Percentiles rank a stretch among this genome's conserved stretches.
These are phyloP conservation scores for Cyamopsis tetragonoloba DNA, from an alignment of 306 rosid genomes.

Conservation along the genomic window DNA sequence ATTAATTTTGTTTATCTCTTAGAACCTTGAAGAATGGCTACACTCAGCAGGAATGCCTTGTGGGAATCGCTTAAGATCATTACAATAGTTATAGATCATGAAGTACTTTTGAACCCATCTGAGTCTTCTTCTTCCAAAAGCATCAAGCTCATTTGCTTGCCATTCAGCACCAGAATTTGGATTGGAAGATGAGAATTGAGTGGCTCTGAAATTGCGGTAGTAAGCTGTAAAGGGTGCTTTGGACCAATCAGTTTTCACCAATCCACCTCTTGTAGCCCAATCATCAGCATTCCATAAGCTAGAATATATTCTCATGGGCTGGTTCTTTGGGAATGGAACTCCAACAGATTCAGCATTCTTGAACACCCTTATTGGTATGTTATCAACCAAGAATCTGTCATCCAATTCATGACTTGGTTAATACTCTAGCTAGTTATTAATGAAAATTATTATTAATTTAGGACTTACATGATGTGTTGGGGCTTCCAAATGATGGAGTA, in stretches of 20 bases:
- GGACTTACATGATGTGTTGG: constrained; percentile 45
- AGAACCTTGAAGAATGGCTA: constrained; percentile 20
- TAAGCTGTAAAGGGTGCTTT: constrained; percentile 66
- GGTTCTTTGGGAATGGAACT: constrained; percentile 56
- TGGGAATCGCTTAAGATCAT: constrained; percentile 42
- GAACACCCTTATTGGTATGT: constrained; percentile 65
- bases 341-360: constrained; percentile 55
- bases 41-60: constrained; percentile 52
- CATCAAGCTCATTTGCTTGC: constrained; percentile 33
- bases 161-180: constrained; percentile 21
- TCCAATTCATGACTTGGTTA: background rate
- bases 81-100: constrained; percentile 49
- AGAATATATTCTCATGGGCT: constrained; percentile 61
- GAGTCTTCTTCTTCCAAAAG: constrained; percentile 38
- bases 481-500: constrained; percentile 50
- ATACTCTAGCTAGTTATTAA: background rate
- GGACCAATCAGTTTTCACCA: constrained; percentile 68
- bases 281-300: constrained; percentile 77
- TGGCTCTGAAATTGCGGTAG: constrained; percentile 43
- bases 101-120: constrained; percentile 50
- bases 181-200: constrained; percentile 24
- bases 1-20: constrained; percentile 8
- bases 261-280: constrained; percentile 85
- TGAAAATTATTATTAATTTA: background rate
- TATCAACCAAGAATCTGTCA: constrained; percentile 52